Conservation (phyloP, 169 alveolate species). For the Plasmodium inui region DNA sequence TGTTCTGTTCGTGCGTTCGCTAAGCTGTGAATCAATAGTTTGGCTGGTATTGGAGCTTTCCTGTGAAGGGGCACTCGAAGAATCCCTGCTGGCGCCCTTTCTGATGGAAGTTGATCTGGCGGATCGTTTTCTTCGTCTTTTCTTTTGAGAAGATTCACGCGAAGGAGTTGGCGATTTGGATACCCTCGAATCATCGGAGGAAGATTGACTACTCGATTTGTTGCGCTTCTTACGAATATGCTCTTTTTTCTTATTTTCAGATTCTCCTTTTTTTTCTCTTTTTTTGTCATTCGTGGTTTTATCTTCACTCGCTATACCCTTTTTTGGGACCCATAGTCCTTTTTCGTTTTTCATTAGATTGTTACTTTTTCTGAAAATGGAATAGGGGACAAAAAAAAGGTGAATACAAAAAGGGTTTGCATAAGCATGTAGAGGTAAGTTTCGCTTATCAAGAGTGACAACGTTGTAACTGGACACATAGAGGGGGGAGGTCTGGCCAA, state of each 20-base stretch:
- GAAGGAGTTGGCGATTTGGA: background rate
- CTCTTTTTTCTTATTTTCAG: background rate
- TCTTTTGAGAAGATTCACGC: background rate
- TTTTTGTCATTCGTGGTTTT: background rate
- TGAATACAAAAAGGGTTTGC: background rate
- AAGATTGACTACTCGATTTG: constrained; percentile 12
- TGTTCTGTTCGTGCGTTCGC: background rate
- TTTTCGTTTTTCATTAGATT: constrained; percentile 40
- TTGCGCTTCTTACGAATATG: background rate
- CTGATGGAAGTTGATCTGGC: background rate
- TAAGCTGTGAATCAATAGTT: background rate
- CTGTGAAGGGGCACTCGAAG: background rate
- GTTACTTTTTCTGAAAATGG: constrained; percentile 30
- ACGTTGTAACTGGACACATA: background rate
- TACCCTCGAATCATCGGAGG: background rate
- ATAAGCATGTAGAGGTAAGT: background rate
- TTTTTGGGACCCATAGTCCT: constrained; percentile 38
- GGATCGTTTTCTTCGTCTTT: constrained; percentile 1
- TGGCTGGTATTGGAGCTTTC: background rate
- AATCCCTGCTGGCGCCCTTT: background rate
- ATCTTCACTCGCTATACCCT: constrained; percentile 1
- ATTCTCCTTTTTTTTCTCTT: background rate
- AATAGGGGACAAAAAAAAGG: background rate
- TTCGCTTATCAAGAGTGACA: background rate
- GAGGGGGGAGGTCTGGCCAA: background rate